Base-by-base conservation (phyloP, 2,329 filamentous ascomycete species). In the Fusarium sp. region DNA sequence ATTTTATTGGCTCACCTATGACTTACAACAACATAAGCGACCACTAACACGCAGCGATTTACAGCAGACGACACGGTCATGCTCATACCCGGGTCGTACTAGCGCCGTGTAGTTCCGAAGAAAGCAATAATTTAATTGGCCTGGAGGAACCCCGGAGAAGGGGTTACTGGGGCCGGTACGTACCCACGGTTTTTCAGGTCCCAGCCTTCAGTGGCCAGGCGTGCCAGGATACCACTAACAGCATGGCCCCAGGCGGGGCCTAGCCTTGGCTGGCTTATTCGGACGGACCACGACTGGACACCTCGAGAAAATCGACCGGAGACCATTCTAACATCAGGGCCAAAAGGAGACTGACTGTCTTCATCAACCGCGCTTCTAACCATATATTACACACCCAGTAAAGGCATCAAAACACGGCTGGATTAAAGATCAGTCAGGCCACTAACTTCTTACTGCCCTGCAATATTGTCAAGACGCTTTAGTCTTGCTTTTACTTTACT, bases 241-340 rank as follows among this genome's bases (percentile, higher is more conserved):
- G 55, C 48, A 41, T 61, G 59, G 59, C 55, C 66, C 52, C 54
- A 49, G 66, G 66, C 64, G 66, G 69, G 47, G 57, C 32, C 48
- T 64, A 62, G 57, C 64, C 56, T 56, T 70, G 57, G 64, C 62
- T 67, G 77, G 77, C 77, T 78, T 79, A 78, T 79, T 79, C 77
- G 75, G 76, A 78, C 77, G 75, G 76, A 78, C 77, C 76, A 79
- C 76, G 77, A 79, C 35, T 37, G 35, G 35, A 37, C 77, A 78
- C 74, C 76, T 78, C 69, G 73, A 78, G 74, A 78, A 79, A 78
- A 78, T 72, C 76, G 71, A 77, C 59, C 56, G 71, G 67, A 62
- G 68, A 66, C 75, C 69, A 66, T 66, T 65, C 75, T 70, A 74
- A 77, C 77, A 76, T 71, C 74, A 72, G 73, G 57, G 67, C 68